These are phyloP conservation scores for Pleurotus platypus DNA, from an alignment of 768 basidiomycete species.

Conservation along the genomic window DNA sequence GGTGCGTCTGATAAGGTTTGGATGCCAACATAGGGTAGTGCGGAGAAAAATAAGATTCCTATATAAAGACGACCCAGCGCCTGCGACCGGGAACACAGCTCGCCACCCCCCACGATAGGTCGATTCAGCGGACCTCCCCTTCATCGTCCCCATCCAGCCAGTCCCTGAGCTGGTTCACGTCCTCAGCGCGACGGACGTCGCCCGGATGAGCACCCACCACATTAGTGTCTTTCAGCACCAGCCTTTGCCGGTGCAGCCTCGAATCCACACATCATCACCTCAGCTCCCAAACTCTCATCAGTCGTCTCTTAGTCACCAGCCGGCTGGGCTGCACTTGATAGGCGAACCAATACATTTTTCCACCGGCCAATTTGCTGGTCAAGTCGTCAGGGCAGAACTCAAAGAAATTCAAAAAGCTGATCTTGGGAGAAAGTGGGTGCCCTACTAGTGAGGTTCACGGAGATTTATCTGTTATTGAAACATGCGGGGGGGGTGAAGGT, in stretches of 20 bases:
- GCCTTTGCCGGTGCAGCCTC: not conserved
- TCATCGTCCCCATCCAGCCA: not conserved
- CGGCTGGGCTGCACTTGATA: constrained; percentile 25
- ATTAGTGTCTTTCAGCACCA: constrained; percentile 6
- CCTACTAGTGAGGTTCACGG: constrained; percentile 10
- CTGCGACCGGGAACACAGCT: constrained; percentile 6
- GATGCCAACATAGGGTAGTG: not conserved
- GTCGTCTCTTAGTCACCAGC: not conserved
- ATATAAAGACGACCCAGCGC: not conserved
- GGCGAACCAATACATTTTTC: constrained; percentile 52
- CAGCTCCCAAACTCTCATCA: not conserved
- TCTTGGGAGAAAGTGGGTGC: constrained; percentile 62
- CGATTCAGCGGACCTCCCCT: not conserved
- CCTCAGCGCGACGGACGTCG: not conserved
- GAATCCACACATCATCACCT: not conserved
- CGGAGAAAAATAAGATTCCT: not conserved
- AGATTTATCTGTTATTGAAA: constrained; percentile 3
- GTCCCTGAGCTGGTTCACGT: not conserved
- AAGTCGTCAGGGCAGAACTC: constrained; percentile 50
- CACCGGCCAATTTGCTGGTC: constrained; percentile 59
- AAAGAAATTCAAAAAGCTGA: constrained; percentile 62
- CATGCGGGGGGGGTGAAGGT: constrained; percentile 28
- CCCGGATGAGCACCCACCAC: constrained; percentile 1
- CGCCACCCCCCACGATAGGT: not conserved
- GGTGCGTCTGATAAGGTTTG: constrained; percentile 4